Evolutionary conservation across 352 stramenopile species (phyloP).

Genomic region (Phytophthora pluvialis): DNA sequence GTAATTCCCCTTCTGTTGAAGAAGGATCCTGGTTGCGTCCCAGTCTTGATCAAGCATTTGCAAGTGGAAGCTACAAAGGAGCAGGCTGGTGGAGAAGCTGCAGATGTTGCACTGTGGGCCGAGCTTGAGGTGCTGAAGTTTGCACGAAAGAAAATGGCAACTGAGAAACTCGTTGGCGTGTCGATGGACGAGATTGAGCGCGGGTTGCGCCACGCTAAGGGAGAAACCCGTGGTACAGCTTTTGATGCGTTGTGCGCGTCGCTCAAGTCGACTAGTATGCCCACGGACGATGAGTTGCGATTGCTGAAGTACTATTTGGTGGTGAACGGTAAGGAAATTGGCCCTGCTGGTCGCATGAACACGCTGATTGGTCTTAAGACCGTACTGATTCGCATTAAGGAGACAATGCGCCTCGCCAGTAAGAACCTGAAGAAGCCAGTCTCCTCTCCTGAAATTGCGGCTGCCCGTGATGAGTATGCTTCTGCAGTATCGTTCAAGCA

Average conservation of each 20-base stretch:
- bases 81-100: constrained; percentile 18
- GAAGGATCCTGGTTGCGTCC: constrained; percentile 64
- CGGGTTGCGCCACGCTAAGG: constrained; percentile 60
- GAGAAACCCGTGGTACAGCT: constrained; percentile 65
- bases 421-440: constrained; percentile 39
- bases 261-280: constrained; percentile 83
- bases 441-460: background rate
- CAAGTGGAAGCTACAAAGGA: constrained; percentile 35
- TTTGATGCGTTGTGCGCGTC: constrained; percentile 84
- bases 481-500: constrained; percentile 57
- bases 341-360: constrained; percentile 68
- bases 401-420: constrained; percentile 59
- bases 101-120: constrained; percentile 67
- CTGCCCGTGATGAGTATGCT: constrained; percentile 29
- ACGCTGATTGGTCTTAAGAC: constrained; percentile 78
- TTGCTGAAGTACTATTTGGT: constrained; percentile 75
- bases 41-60: constrained; percentile 56
- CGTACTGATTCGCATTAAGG: constrained; percentile 78
- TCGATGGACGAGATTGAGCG: constrained; percentile 61
- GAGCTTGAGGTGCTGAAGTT: constrained; percentile 84
- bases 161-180: constrained; percentile 61
- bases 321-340: constrained; percentile 79
- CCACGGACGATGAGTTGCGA: constrained; percentile 54
- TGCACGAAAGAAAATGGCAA: constrained; percentile 70
- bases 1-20: constrained; percentile 77